phyloP scores from a whole-genome alignment of 2,329 filamentous ascomycete genomes.

The Cadophora gregata region DNA sequence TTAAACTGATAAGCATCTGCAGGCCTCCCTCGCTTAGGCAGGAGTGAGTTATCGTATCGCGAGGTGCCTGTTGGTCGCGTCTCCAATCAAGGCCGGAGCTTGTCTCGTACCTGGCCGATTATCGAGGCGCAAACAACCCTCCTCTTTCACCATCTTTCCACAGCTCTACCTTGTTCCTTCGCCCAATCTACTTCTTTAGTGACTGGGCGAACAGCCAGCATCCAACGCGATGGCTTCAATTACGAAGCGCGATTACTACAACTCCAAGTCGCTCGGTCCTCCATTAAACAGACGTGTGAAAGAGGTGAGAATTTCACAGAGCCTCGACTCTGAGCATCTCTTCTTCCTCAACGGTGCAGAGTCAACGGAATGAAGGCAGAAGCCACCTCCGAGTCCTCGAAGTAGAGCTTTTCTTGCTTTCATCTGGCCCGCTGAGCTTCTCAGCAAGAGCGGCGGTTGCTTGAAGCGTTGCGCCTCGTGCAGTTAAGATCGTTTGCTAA shows the following conservation, averaged over 20 bases:
- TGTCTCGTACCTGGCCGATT: conserved; percentile 12
- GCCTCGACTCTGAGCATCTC: conserved; percentile 18
- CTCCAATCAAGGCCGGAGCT: conserved; percentile 3
- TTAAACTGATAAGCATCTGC: conserved; percentile 19
- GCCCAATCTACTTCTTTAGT: neutral
- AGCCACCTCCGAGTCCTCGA: neutral
- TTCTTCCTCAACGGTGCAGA: neutral
- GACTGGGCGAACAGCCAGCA: neutral
- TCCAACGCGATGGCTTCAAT: conserved; percentile 21
- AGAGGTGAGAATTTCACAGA: conserved; percentile 58
- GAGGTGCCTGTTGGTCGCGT: conserved; percentile 15
- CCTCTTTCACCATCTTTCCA: conserved; percentile 8
- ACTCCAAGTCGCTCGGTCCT: conserved; percentile 70
- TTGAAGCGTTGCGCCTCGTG: conserved; percentile 19
- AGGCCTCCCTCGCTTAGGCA: conserved; percentile 1
- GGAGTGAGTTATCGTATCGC: conserved; percentile 1
- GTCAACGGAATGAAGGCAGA: neutral
- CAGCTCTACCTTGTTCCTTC: neutral
- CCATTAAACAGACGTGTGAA: conserved; percentile 70
- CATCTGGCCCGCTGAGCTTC: neutral
- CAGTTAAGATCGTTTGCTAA: conserved; percentile 43
- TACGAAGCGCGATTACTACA: conserved; percentile 58
- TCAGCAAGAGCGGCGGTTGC: neutral
- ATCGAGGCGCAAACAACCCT: conserved; percentile 14
- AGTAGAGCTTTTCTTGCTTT: neutral